Evolutionary conservation across 2,329 filamentous ascomycete species (phyloP).

Genomic region (Alternaria metachromatica): DNA sequence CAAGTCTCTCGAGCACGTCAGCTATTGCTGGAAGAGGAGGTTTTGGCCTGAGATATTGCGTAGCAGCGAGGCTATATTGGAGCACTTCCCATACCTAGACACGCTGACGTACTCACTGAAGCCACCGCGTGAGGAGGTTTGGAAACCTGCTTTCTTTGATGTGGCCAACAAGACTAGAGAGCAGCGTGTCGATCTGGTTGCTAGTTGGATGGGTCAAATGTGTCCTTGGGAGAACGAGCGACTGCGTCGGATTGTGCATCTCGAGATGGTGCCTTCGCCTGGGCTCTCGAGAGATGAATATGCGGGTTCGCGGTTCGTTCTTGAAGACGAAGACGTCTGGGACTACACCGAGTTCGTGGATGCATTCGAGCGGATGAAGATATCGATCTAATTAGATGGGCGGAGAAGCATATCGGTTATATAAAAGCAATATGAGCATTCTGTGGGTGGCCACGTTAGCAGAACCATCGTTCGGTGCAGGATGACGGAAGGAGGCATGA

Average conservation of each 20-base stretch:
- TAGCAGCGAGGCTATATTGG: conserved; percentile 21
- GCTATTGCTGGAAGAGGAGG: conserved; percentile 35
- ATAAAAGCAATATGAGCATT: not conserved
- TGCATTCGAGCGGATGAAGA: conserved; percentile 27
- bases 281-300: conserved; percentile 21
- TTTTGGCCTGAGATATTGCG: conserved; percentile 39
- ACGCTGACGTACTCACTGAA: conserved; percentile 34
- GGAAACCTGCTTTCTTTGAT: conserved; percentile 36
- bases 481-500: not conserved
- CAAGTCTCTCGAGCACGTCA: conserved; percentile 30
- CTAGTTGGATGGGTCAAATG: conserved; percentile 31
- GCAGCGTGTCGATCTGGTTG: conserved; percentile 34
- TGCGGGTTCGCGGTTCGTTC: conserved; percentile 28
- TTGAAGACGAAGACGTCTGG: conserved; percentile 33
- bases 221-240: conserved; percentile 29
- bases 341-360: conserved; percentile 34
- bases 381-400: not conserved
- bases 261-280: conserved; percentile 31
- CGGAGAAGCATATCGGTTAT: not conserved
- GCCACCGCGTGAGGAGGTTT: conserved; percentile 19
- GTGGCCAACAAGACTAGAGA: conserved; percentile 33
- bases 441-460: not conserved
- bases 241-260: conserved; percentile 30
- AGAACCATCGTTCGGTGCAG: not conserved
- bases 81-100: conserved; percentile 33